Conservation (phyloP, 1,284 basidiomycete genomes). For the Papiliotrema nemorosa region DNA sequence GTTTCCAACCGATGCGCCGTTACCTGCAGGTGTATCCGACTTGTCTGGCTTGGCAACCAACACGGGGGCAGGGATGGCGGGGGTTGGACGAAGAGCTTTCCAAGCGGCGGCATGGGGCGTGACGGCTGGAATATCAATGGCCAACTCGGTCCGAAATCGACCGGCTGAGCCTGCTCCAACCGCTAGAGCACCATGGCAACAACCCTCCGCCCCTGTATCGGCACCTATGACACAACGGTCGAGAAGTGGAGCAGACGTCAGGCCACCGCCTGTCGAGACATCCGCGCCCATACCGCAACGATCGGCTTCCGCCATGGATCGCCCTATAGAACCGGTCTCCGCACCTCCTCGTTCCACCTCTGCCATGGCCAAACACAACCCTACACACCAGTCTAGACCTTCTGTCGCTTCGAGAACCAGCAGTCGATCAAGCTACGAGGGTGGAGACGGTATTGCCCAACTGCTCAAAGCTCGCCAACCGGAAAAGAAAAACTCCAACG, state of each 20-base stretch:
- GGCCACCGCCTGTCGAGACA: background rate
- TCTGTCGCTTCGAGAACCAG: background rate
- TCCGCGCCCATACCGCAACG: background rate
- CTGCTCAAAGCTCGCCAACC: conserved; percentile 11
- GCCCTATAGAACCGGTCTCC: background rate
- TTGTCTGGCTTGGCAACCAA: conserved; percentile 59
- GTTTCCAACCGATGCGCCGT: conserved; percentile 19
- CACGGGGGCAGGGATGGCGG: conserved; percentile 66
- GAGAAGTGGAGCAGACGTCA: conserved; percentile 5
- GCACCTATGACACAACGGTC: conserved; percentile 18
- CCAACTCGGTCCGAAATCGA: conserved; percentile 1
- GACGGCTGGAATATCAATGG: conserved; percentile 36
- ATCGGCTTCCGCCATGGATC: conserved; percentile 18
- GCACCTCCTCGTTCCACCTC: conserved; percentile 3
- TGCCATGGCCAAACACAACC: background rate
- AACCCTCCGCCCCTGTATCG: conserved; percentile 12
- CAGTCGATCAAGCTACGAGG: background rate
- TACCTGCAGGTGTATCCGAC: conserved; percentile 16
- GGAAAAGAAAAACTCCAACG: conserved; percentile 11
- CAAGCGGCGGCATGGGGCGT: conserved; percentile 64
- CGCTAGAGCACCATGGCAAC: background rate
- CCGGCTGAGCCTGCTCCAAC: background rate
- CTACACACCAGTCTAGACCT: background rate
- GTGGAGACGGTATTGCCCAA: conserved; percentile 16
- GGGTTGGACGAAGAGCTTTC: conserved; percentile 78